Evolutionary conservation across 805 yeast species (phyloP).

Genomic region (Saccharomycopsis sp.): DNA sequence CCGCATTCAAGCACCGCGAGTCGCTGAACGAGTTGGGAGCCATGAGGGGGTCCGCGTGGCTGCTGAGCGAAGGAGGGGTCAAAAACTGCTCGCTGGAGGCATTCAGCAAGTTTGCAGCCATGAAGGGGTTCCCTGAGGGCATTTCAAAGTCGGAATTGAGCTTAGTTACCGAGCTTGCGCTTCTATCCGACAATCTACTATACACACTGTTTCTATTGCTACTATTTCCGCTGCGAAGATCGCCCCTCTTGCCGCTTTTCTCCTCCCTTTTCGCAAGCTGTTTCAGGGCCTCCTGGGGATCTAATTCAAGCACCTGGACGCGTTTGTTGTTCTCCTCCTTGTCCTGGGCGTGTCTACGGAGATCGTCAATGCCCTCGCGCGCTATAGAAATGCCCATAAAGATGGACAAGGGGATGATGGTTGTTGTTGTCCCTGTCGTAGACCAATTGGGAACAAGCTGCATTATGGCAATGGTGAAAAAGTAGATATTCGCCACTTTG

Average conservation of each 20-base stretch:
- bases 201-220: slow-evolving; percentile 6
- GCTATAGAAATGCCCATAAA: slow-evolving; percentile 85
- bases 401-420: slow-evolving; percentile 80
- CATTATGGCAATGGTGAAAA: slow-evolving; percentile 80
- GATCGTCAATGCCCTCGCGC: slow-evolving; percentile 92
- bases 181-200: slow-evolving; percentile 11
- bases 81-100: background rate
- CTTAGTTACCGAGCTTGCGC: slow-evolving; percentile 9
- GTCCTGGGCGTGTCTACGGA: slow-evolving; percentile 79
- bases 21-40: slow-evolving; percentile 17
- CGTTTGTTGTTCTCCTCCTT: slow-evolving; percentile 67
- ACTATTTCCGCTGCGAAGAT: background rate
- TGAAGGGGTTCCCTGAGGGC: too few species aligned
- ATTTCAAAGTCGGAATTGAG: slow-evolving; percentile 6
- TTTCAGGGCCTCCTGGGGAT: slow-evolving; percentile 13
- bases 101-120: background rate
- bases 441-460: slow-evolving; percentile 98
- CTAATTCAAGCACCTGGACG: slow-evolving; percentile 2
- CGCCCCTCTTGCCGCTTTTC: background rate
- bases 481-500: slow-evolving; percentile 86
- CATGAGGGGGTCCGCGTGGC: slow-evolving; percentile 3
- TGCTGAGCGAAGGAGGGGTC: too few species aligned
- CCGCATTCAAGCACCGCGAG: slow-evolving; percentile 24
- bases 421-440: slow-evolving; percentile 91
- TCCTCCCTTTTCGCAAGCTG: slow-evolving; percentile 7